Base-by-base conservation (phyloP, 2,329 filamentous ascomycete species). In the Pseudopithomyces chartarum region DNA sequence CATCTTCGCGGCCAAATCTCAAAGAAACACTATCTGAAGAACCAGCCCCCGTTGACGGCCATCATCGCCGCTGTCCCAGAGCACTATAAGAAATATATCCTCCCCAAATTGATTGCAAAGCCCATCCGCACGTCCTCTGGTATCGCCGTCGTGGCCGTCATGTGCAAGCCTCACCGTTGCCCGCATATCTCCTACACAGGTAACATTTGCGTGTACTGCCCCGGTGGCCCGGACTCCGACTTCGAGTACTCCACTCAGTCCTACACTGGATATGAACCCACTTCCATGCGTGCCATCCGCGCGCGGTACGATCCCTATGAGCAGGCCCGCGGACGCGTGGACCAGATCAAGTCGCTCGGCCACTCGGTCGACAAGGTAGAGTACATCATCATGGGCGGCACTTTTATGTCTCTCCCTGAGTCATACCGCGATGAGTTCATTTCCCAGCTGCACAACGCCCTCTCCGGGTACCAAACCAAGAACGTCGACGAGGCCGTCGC, bases 311-410 rank as follows among this genome's bases (percentile, higher is more conserved):
- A 99, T 71, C 95, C 95, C 0, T 99, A 97, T 67, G 95, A 99
- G 77, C 95, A 99, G 80, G 95, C 95, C 15, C 85, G 95, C 74
- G 95, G 95, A 40, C 87, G 95, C 65, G 94, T 99, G 6, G 96
- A 99, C 68, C 95, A 99, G 79, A 92, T 99, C 72, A 96, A 96
- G 76, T 90, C 91, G 1, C 84, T 99, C 0, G 95, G 95, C 0
- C 95, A 99, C 77, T 97, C 92, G 44, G 95, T 99, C 46, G 95
- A 99, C 80, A 99, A 99, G 77, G 95, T 99, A 22, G 95, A 99
- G 80, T 99, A 98, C 77, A 99, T 99, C 73, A 97, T 99, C 74
- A 99, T 99, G 95, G 95, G 95, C 58, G 95, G 95, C 64, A 99
- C 95, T 0, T 99, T 99, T 78, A 99, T 99, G 96, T 98, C 94